These are phyloP conservation scores for Penicillium daleae DNA, from an alignment of 495 filamentous ascomycete genomes.

Conservation along the genomic window DNA sequence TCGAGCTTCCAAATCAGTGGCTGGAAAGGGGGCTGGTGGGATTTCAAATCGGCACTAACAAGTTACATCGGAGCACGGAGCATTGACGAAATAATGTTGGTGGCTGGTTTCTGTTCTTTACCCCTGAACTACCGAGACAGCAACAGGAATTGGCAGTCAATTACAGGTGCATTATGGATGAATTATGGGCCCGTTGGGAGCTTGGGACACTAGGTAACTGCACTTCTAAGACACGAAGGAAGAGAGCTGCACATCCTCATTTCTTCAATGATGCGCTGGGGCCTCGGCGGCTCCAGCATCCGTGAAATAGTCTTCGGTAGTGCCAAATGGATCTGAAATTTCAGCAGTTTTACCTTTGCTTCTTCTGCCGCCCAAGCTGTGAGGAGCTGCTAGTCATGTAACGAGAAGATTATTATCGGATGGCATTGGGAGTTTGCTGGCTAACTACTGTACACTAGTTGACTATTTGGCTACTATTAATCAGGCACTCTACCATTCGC, in stretches of 20 bases:
- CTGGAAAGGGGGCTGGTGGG: constrained; percentile 5
- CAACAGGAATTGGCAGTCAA: neutral
- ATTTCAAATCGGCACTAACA: constrained; percentile 3
- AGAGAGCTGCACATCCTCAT: constrained; percentile 13
- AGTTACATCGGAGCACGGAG: neutral
- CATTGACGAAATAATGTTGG: neutral
- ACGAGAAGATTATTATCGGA: no score
- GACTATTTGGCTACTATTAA: neutral
- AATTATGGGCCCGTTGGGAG: neutral
- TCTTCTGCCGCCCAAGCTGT: neutral
- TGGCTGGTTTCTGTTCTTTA: neutral
- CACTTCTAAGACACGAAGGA: neutral
- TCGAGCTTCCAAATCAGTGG: neutral
- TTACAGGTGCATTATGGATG: neutral
- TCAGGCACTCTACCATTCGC: neutral
- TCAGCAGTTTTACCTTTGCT: neutral
- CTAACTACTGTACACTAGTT: no score
- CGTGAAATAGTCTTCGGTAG: constrained; percentile 2
- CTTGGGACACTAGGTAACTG: no score
- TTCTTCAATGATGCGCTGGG: constrained; percentile 1
- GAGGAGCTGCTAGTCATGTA: neutral
- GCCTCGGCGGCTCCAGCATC: constrained; percentile 1
- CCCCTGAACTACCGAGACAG: neutral
- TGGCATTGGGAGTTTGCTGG: neutral
- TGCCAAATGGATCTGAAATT: neutral